A percentile compares a stretch with the other conserved stretches of the same genome.
Conservation (phyloP, 148 eudicot genomes). For the Rhododendron ovatum region DNA sequence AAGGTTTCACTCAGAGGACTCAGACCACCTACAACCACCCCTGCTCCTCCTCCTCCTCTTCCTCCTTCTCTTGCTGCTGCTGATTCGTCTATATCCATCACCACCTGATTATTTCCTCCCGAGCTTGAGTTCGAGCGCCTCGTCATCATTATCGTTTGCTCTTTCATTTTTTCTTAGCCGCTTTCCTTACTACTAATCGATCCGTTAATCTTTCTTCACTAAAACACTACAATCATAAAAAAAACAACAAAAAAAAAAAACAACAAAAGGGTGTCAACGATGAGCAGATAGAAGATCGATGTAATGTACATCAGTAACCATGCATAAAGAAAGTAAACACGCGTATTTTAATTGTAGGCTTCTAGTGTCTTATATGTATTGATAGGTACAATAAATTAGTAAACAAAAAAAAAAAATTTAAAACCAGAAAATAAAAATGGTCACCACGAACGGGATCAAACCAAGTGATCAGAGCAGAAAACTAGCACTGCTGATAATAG, state of each 20-base stretch:
- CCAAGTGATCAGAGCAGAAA: neutral
- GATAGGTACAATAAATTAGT: neutral
- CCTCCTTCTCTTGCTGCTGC: neutral
- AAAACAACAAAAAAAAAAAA: too few species aligned
- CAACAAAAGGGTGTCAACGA: neutral
- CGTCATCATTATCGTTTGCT: neutral
- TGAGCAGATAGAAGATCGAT: neutral
- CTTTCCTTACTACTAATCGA: neutral
- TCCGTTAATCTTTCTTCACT: neutral
- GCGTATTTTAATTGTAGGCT: neutral
- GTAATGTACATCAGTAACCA: neutral
- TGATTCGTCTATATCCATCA: slow-evolving; percentile 46
- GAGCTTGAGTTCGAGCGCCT: neutral
- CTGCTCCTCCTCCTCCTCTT: slow-evolving; percentile 1
- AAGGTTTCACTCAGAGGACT: slow-evolving; percentile 84
- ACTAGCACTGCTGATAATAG: neutral
- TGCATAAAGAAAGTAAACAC: neutral
- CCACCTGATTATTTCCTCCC: slow-evolving; percentile 19
- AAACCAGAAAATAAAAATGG: neutral
- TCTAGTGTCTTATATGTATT: neutral
- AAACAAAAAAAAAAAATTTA: too few species aligned
- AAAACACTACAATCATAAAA: too few species aligned
- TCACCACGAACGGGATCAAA: neutral
- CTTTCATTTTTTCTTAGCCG: neutral
- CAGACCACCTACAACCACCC: slow-evolving; percentile 33